These are phyloP conservation scores for Volvox africanus DNA, from an alignment of 139 green algal genomes.

Conservation along the genomic window DNA sequence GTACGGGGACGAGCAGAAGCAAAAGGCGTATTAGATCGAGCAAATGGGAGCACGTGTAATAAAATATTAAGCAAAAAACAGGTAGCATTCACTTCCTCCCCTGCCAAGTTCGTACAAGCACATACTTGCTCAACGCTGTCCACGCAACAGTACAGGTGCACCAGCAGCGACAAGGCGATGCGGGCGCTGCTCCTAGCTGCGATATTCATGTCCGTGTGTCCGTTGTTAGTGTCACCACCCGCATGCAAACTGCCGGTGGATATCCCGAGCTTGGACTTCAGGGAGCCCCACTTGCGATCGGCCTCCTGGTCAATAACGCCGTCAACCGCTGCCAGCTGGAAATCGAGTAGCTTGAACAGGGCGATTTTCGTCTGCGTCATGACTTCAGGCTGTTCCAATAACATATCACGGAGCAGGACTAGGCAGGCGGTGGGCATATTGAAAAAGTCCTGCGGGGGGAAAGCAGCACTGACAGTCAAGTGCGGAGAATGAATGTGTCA, in stretches of 20 bases:
- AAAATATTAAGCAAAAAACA: too few relatives aligned
- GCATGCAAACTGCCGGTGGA: background rate
- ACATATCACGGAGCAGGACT: conserved; percentile 12
- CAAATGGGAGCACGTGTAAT: too few relatives aligned
- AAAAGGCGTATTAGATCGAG: too few relatives aligned
- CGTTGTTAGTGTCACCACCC: background rate
- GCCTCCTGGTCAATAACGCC: background rate
- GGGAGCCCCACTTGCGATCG: background rate
- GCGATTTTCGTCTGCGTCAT: background rate
- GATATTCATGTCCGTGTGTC: background rate
- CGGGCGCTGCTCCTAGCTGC: background rate
- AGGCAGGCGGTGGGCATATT: conserved; percentile 7
- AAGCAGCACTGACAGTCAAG: too few relatives aligned
- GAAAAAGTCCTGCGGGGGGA: conserved; percentile 3
- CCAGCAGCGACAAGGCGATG: conserved; percentile 13
- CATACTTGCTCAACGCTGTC: conserved; percentile 23
- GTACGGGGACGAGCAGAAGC: too few relatives aligned
- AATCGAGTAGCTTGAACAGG: background rate
- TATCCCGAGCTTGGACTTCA: background rate
- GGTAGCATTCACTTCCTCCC: too few relatives aligned
- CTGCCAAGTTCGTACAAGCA: background rate
- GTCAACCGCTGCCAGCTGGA: conserved; percentile 12
- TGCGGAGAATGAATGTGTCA: too few relatives aligned
- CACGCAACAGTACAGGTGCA: conserved; percentile 33
- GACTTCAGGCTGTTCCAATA: background rate